Evolutionary conservation across 441 rosid genomes (phyloP).

Genomic region (Bruguiera hainesii): DNA sequence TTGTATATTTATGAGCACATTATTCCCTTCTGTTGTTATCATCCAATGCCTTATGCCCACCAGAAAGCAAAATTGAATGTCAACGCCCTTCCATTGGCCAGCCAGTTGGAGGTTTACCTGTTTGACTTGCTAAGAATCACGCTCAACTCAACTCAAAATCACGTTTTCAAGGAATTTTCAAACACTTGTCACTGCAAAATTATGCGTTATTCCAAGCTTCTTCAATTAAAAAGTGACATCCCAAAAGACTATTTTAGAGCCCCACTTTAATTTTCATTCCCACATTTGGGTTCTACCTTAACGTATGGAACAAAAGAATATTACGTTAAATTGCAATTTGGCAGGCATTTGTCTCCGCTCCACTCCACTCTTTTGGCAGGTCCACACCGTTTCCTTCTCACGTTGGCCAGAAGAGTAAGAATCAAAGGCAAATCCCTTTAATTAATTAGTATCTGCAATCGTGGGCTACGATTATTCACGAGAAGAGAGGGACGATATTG

Average conservation of each 20-base stretch:
- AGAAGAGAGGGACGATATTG: too few relatives aligned
- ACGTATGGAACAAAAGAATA: neutral
- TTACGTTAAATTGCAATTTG: neutral
- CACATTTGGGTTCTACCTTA: constrained; percentile 10
- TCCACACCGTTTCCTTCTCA: too few relatives aligned
- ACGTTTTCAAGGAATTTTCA: constrained; percentile 13
- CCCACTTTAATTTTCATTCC: neutral
- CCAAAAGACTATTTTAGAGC: constrained; percentile 4
- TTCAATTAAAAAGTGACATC: constrained; percentile 18
- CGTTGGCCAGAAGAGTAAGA: too few relatives aligned
- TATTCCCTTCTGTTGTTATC: neutral
- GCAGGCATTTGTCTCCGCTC: too few relatives aligned
- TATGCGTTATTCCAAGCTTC: constrained; percentile 36
- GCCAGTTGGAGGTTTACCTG: neutral
- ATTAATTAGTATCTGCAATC: too few relatives aligned
- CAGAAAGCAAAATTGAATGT: neutral
- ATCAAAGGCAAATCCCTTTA: too few relatives aligned
- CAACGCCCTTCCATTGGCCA: constrained; percentile 2
- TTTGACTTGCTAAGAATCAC: constrained; percentile 14
- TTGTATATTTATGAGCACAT: neutral
- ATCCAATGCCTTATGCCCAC: constrained; percentile 2
- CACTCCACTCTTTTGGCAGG: too few relatives aligned
- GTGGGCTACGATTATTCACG: too few relatives aligned
- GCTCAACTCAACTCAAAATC: neutral
- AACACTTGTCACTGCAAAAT: neutral